A percentile compares a stretch with the other conserved stretches of the same genome.
Conservation (phyloP, 139 green algal genomes). For the Deuterostichococcus epilithicus region DNA sequence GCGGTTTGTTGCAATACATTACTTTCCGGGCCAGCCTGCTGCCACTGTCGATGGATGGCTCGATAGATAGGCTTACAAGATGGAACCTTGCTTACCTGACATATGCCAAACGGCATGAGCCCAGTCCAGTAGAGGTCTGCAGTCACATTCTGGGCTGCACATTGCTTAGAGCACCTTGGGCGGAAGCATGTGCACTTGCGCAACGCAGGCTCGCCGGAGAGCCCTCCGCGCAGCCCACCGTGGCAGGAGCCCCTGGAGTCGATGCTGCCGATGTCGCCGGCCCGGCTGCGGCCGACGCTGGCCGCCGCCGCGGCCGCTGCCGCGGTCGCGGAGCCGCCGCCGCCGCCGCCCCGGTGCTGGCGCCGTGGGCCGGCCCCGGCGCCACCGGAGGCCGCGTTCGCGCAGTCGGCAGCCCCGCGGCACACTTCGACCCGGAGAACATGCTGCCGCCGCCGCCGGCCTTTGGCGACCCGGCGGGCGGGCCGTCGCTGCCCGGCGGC, state of each 20-base stretch:
- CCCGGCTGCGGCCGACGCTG: not conserved
- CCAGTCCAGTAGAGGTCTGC: not conserved
- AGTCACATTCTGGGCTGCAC: not conserved
- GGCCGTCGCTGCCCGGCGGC: not conserved
- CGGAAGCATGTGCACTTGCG: not conserved
- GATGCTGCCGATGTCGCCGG: not conserved
- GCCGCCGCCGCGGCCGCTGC: not conserved
- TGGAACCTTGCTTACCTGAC: too few relatives aligned
- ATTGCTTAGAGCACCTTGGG: not conserved
- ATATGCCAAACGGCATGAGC: too few relatives aligned
- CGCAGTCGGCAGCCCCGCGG: not conserved
- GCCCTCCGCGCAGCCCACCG: not conserved
- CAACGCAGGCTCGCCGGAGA: not conserved
- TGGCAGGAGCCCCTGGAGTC: not conserved
- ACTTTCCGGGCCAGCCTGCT: too few relatives aligned
- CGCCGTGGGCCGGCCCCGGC: not conserved
- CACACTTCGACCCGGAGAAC: not conserved
- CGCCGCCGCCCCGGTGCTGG: not conserved
- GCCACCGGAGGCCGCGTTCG: not conserved
- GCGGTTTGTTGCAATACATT: too few relatives aligned
- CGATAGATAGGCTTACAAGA: too few relatives aligned
- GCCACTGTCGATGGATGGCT: too few relatives aligned
- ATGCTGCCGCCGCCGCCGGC: conserved; percentile 2
- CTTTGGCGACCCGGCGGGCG: not conserved
- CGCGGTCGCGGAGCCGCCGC: not conserved